Evolutionary conservation across 345 rosid species (phyloP).

Genomic region (Citrus sp.): DNA sequence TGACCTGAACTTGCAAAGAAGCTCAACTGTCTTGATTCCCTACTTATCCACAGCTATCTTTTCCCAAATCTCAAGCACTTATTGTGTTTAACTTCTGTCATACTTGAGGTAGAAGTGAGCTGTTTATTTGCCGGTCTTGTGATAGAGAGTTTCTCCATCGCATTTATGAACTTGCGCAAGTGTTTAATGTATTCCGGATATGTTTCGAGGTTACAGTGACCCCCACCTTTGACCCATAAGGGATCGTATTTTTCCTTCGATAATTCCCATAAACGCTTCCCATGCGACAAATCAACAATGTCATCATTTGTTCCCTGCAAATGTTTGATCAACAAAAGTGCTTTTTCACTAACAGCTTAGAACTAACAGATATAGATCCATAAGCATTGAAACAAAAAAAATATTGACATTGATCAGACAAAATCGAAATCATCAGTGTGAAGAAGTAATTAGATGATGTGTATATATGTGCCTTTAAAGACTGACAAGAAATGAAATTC

Average conservation of each 20-base stretch:
- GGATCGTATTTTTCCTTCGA: conserved; percentile 90
- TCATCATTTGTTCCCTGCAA: conserved; percentile 93
- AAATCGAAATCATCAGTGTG: neutral
- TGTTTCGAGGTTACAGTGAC: conserved; percentile 96
- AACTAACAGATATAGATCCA: neutral
- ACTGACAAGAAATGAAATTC: no score
- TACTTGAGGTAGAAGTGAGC: conserved; percentile 45
- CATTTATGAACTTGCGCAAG: conserved; percentile 68
- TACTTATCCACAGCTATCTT: conserved; percentile 26
- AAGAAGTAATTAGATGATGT: neutral
- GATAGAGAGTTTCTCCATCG: conserved; percentile 83
- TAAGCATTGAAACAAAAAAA: neutral
- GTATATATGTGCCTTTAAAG: no score
- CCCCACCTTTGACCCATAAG: conserved; percentile 96
- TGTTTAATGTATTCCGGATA: conserved; percentile 91
- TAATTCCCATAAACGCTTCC: conserved; percentile 92
- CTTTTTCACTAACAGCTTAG: neutral
- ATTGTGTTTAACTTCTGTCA: conserved; percentile 56
- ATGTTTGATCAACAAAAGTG: neutral
- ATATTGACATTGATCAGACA: neutral
- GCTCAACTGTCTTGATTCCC: conserved; percentile 10
- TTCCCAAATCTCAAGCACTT: conserved; percentile 66
- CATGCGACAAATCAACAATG: conserved; percentile 83
- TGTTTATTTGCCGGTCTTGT: conserved; percentile 49
- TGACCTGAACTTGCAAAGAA: conserved; percentile 2